Evolutionary conservation across 805 yeast genomes (phyloP), one percentile per base, ranked within the genome.

Genomic region (Cyberlindnera xylosilytica): DNA sequence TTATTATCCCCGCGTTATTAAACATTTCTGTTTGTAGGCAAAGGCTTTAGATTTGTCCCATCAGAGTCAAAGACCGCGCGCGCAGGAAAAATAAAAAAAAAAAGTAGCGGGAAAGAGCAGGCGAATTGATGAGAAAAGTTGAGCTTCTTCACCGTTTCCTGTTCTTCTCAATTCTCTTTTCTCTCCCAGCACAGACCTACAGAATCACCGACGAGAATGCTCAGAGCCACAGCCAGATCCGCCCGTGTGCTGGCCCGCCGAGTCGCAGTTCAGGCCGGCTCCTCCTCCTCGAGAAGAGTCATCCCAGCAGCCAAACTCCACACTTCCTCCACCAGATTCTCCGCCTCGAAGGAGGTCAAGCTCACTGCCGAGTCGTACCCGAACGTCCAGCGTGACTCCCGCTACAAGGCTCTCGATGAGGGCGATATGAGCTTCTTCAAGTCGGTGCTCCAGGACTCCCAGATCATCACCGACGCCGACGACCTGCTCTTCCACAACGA

Each of bases 401-500:
- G 59, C 11, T 88, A 62, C 63, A 79, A 79, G 47, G 60, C 63
- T 34, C 62, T 90, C 12, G 72, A 72, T 1, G 65, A 68, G 0
- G 68, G 64, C 6, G 95, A 90, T 55, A 41, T 91, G 8, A 70
- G 62, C 0, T 72, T 62, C 52, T 93, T 91, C 70, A 66, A 69
- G 46, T 57, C 76, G 0, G 67, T 90, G 10, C 65, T 93, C 44
- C 66, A 79, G 6, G 65, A 68, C 8, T 69, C 73, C 20, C 66
- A 72, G 13, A 68, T 70, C 31, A 62, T 74, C 50, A 76, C 79
- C 13, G 81, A 78, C 47, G 61, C 63, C 11, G 83, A 80, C 32
- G 93, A 85, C 54, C 68, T 90, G 32, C 71, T 74, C 17, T 76
- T 76, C 46, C 87, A 68, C 73, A 91, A 90, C 58, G 91, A 85